Conservation (phyloP, 106 monocot genomes). For the Dendrobium nobile region DNA sequence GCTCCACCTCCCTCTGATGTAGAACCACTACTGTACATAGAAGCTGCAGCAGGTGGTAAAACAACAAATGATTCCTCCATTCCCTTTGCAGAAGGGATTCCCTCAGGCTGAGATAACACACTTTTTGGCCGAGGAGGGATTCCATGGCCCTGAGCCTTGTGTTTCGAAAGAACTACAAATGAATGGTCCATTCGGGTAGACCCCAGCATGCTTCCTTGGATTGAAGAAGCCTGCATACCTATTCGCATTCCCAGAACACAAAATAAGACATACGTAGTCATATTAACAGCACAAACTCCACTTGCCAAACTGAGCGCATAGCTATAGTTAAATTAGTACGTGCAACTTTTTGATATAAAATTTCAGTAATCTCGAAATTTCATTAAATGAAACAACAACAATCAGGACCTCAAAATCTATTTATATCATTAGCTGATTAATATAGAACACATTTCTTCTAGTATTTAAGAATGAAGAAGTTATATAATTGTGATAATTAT, state of each 20-base stretch:
- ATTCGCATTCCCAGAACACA: neutral
- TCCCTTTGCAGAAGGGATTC: conserved; percentile 25
- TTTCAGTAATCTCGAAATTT: neutral
- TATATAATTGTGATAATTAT: neutral
- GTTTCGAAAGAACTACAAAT: conserved; percentile 72
- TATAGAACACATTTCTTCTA: neutral
- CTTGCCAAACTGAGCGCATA: neutral
- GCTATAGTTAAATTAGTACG: neutral
- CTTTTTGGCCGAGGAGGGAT: conserved; percentile 61
- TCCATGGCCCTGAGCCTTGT: conserved; percentile 41
- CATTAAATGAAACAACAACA: neutral
- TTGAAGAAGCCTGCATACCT: conserved; percentile 64
- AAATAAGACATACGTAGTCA: neutral
- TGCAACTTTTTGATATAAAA: neutral
- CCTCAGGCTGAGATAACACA: conserved; percentile 18
- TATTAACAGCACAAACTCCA: neutral
- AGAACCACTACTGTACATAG: conserved; percentile 67
- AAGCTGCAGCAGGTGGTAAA: conserved; percentile 75
- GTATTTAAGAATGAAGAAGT: neutral
- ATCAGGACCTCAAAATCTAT: neutral
- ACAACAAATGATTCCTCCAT: conserved; percentile 88
- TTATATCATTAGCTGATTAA: neutral
- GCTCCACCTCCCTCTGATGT: conserved; percentile 29
- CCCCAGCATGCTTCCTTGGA: conserved; percentile 70
- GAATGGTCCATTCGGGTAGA: conserved; percentile 76